A percentile compares a stretch with the other conserved stretches of the same genome.
These are phyloP conservation scores for Quercus aquifolioides DNA, from an alignment of 306 rosid genomes.

Conservation along the genomic window DNA sequence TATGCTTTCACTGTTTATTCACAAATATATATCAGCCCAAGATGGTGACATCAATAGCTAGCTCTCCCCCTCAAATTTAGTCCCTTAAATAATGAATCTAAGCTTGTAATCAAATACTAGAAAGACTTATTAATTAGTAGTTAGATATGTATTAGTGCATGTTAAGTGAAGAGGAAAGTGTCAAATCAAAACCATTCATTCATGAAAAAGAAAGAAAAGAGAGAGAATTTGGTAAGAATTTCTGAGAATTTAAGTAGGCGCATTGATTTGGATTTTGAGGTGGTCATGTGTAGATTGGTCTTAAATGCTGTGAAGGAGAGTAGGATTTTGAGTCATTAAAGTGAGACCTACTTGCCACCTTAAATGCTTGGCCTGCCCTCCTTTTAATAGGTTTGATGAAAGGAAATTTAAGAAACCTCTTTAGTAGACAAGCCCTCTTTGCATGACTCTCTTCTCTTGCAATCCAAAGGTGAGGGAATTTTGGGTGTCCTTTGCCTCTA, in stretches of 20 bases:
- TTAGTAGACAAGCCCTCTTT: constrained; percentile 7
- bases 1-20: too few relatives aligned
- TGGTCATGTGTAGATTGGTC: constrained; percentile 31
- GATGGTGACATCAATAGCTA: too few relatives aligned
- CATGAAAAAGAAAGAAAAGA: neutral
- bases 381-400: constrained; percentile 18
- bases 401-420: constrained; percentile 25
- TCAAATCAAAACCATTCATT: neutral
- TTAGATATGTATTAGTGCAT: neutral
- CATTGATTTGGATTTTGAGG: constrained; percentile 8
- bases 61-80: neutral
- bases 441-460: constrained; percentile 14
- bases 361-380: constrained; percentile 35
- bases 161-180: neutral
- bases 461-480: neutral
- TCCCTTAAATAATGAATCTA: neutral
- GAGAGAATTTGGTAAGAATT: neutral
- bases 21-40: too few relatives aligned
- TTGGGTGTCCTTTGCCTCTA: too few relatives aligned
- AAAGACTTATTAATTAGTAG: too few relatives aligned
- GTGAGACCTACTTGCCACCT: constrained; percentile 43
- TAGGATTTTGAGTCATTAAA: constrained; percentile 38
- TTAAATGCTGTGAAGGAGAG: constrained; percentile 29
- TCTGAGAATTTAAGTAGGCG: neutral
- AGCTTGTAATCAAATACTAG: too few relatives aligned